Evolutionary conservation across 768 basidiomycete species (phyloP).

Genomic region (Kwoniella sp.): DNA sequence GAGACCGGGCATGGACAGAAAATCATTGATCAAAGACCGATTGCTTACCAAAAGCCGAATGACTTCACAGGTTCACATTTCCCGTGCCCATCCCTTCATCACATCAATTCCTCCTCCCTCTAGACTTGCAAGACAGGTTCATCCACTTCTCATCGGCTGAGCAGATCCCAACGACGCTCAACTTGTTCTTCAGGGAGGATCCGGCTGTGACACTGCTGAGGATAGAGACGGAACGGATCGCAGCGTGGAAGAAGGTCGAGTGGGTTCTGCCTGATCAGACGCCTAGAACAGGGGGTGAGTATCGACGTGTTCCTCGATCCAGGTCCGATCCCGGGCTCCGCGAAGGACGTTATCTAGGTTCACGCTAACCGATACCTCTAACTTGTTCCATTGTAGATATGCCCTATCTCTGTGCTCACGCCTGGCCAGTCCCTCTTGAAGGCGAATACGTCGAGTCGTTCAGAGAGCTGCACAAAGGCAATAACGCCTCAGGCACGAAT

Average conservation of each 20-base stretch:
- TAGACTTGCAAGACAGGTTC: conserved; percentile 60
- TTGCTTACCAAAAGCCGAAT: not conserved
- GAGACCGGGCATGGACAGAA: not conserved
- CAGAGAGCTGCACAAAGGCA: conserved; percentile 42
- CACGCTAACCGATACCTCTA: not conserved
- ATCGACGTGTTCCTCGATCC: too few relatives aligned
- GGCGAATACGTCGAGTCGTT: conserved; percentile 55
- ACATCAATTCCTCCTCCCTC: conserved; percentile 56
- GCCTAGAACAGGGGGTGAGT: conserved; percentile 22
- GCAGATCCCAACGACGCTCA: conserved; percentile 58
- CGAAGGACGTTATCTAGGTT: too few relatives aligned
- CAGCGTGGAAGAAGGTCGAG: conserved; percentile 51
- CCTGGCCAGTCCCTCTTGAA: conserved; percentile 37
- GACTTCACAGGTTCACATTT: conserved; percentile 47
- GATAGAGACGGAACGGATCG: conserved; percentile 44
- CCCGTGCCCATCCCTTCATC: conserved; percentile 56
- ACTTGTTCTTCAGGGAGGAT: conserved; percentile 58
- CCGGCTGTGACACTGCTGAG: conserved; percentile 49
- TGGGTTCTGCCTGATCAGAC: conserved; percentile 43
- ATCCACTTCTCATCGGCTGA: conserved; percentile 60
- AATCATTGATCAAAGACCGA: too few relatives aligned
- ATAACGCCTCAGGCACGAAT: conserved; percentile 4
- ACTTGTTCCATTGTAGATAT: conserved; percentile 34
- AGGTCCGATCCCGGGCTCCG: not conserved
- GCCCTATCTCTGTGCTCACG: conserved; percentile 53